A percentile compares a stretch with the other conserved stretches of the same genome.
Evolutionary conservation across 331 rosid genomes (phyloP).

Genomic region (Quercus tomentella): DNA sequence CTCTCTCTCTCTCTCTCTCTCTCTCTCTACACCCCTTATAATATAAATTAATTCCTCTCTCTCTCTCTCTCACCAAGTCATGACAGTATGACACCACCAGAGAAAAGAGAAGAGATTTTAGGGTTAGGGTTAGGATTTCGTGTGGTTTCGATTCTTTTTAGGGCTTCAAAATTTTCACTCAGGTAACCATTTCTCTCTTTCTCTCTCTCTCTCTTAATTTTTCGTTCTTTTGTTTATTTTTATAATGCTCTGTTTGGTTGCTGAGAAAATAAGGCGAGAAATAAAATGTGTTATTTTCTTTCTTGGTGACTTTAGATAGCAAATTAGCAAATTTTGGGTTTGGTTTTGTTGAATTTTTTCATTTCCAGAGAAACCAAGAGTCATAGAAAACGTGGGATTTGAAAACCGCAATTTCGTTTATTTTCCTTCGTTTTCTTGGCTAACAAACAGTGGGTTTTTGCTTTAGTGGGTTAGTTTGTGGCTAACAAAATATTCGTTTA

Average conservation of each 20-base stretch:
- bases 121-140: too few relatives aligned
- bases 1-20: too few relatives aligned
- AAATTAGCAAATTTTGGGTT: background rate
- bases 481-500: too few relatives aligned
- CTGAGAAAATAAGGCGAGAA: background rate
- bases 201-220: background rate
- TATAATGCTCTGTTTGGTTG: constrained; percentile 15
- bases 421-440: background rate
- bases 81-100: too few relatives aligned
- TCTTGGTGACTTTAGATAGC: background rate
- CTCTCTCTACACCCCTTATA: too few relatives aligned
- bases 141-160: background rate
- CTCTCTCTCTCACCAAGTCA: too few relatives aligned
- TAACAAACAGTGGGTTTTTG: constrained; percentile 10
- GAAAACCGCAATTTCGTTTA: background rate
- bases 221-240: background rate
- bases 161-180: background rate
- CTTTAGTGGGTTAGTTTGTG: background rate
- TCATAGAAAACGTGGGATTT: background rate
- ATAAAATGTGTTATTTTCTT: background rate
- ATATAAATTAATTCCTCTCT: too few relatives aligned
- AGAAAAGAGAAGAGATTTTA: too few relatives aligned
- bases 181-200: constrained; percentile 14
- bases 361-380: background rate
- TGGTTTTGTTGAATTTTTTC: constrained; percentile 11